Evolutionary conservation across 768 basidiomycete species (phyloP).

Genomic region (Tephrocybe sp.): DNA sequence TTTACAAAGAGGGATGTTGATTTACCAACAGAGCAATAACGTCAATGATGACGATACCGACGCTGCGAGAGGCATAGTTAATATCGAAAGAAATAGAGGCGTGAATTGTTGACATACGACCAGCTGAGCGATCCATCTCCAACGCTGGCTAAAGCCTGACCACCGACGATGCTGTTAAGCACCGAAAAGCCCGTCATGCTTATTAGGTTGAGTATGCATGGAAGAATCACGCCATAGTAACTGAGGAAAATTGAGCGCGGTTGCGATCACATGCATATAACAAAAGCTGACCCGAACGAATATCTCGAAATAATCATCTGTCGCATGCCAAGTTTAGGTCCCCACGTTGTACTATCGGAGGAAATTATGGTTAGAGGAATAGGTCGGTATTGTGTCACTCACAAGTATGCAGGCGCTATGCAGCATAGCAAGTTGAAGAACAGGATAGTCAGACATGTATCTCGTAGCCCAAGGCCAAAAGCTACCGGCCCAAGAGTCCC

Average conservation of each 20-base stretch:
- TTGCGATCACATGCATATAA: neutral
- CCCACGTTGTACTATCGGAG: slow-evolving; percentile 57
- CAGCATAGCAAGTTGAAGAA: slow-evolving; percentile 68
- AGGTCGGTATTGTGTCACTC: slow-evolving; percentile 5
- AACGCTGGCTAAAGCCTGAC: slow-evolving; percentile 48
- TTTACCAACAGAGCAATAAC: slow-evolving; percentile 63
- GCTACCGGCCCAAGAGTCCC: slow-evolving; percentile 65
- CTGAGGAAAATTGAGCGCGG: slow-evolving; percentile 29
- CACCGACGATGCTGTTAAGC: slow-evolving; percentile 72
- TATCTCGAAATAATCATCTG: slow-evolving; percentile 75
- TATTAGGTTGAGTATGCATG: slow-evolving; percentile 61
- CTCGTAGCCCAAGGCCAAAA: slow-evolving; percentile 60
- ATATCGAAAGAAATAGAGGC: neutral
- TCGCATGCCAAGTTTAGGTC: slow-evolving; percentile 81
- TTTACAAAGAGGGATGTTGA: slow-evolving; percentile 24
- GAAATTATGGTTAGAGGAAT: neutral
- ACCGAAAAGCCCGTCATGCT: slow-evolving; percentile 71
- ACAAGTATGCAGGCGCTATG: slow-evolving; percentile 64
- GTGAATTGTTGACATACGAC: slow-evolving; percentile 30
- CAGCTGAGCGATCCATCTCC: slow-evolving; percentile 41
- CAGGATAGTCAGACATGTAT: slow-evolving; percentile 63
- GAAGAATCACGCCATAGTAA: slow-evolving; percentile 63
- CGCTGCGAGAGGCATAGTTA: slow-evolving; percentile 34
- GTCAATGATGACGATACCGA: slow-evolving; percentile 81
- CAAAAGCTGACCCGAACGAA: slow-evolving; percentile 32